A percentile compares a stretch with the other conserved stretches of the same genome.
These are phyloP conservation scores for Tetrapisispora taiwanensis DNA, from an alignment of 805 yeast genomes.

Conservation along the genomic window DNA sequence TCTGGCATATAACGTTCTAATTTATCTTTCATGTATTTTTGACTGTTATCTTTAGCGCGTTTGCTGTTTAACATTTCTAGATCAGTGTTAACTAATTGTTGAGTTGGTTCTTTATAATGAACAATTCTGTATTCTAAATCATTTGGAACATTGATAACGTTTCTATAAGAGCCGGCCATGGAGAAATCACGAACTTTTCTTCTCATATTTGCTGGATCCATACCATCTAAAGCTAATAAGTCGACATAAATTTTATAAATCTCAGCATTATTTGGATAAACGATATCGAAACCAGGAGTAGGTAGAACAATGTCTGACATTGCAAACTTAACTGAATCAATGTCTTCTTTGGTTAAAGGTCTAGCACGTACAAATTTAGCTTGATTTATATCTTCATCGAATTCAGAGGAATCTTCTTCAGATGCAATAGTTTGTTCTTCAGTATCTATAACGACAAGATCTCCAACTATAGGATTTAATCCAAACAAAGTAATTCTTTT, in stretches of 20 bases:
- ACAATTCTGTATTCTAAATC: constrained; percentile 52
- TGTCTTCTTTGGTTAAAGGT: constrained; percentile 65
- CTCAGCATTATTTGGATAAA: constrained; percentile 63
- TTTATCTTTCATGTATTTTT: constrained; percentile 24
- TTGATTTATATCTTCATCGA: constrained; percentile 61
- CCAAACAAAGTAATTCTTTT: constrained; percentile 67
- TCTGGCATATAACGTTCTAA: constrained; percentile 27
- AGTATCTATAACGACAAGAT: constrained; percentile 45
- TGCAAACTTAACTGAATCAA: constrained; percentile 44
- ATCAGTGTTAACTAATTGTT: constrained; percentile 74
- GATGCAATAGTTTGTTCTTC: constrained; percentile 7
- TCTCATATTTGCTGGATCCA: constrained; percentile 79
- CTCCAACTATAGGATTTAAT: constrained; percentile 63
- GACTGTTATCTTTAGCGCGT: constrained; percentile 26
- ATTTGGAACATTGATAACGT: constrained; percentile 55
- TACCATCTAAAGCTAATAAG: constrained; percentile 67
- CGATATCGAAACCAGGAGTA: constrained; percentile 92
- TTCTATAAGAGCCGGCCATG: constrained; percentile 81
- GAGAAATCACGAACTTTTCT: constrained; percentile 84
- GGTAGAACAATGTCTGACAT: constrained; percentile 86
- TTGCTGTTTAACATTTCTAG: constrained; percentile 41
- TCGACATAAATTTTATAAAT: constrained; percentile 54
- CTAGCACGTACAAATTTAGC: constrained; percentile 56
- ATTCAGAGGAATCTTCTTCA: constrained; percentile 37
- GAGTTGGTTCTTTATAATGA: constrained; percentile 52